Evolutionary conservation across 2,329 filamentous ascomycete genomes (phyloP).

Genomic region (Neospermospora avenae): DNA sequence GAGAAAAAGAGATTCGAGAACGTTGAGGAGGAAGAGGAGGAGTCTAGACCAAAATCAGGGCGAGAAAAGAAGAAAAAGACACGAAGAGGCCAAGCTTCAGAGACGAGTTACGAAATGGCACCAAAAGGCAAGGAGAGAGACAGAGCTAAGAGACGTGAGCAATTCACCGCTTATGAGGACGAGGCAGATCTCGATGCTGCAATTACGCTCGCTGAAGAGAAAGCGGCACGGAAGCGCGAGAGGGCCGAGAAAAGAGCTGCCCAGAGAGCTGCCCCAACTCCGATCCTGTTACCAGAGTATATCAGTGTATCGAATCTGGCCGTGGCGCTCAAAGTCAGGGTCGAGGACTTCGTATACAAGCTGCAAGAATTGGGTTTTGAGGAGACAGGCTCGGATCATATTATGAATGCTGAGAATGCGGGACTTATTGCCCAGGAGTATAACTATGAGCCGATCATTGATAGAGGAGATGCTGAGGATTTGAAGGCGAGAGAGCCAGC

Average conservation of each 20-base stretch:
- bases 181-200: conserved; percentile 31
- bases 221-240: conserved; percentile 37
- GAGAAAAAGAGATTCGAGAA: background rate
- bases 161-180: conserved; percentile 29
- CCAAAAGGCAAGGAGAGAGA: conserved; percentile 32
- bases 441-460: conserved; percentile 81
- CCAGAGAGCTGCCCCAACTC: conserved; percentile 45
- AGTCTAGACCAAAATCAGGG: conserved; percentile 9
- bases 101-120: conserved; percentile 16
- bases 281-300: conserved; percentile 81
- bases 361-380: conserved; percentile 88
- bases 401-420: conserved; percentile 88
- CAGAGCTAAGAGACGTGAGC: conserved; percentile 30
- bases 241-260: conserved; percentile 38
- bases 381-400: conserved; percentile 74
- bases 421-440: conserved; percentile 89
- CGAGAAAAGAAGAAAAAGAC: conserved; percentile 8
- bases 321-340: conserved; percentile 66
- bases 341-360: conserved; percentile 68
- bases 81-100: conserved; percentile 3
- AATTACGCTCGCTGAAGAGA: conserved; percentile 41
- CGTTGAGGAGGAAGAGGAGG: conserved; percentile 3
- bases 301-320: conserved; percentile 86
- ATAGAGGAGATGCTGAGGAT: conserved; percentile 64
- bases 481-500: conserved; percentile 66